These are phyloP conservation scores for Diaporthe citri DNA, from an alignment of 2,329 filamentous ascomycete genomes.

Conservation along the genomic window DNA sequence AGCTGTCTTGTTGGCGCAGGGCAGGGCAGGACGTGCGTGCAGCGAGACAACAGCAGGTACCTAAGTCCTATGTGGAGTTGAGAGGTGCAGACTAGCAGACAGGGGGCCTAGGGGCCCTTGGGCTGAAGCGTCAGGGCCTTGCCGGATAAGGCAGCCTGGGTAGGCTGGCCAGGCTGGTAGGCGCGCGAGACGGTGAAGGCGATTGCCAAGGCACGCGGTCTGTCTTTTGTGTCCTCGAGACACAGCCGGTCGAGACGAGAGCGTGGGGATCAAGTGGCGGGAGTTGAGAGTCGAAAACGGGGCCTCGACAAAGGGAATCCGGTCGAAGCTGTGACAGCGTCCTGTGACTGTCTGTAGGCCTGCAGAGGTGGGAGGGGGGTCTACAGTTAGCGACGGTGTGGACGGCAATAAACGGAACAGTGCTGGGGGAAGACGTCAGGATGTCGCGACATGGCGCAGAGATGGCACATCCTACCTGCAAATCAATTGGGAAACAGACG, in stretches of 20 bases:
- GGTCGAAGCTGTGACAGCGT: slow-evolving; percentile 30
- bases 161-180: neutral
- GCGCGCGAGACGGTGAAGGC: slow-evolving; percentile 1
- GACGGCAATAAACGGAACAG: slow-evolving; percentile 8
- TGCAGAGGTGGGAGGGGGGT: slow-evolving; percentile 1
- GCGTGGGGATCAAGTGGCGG: slow-evolving; percentile 3
- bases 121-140: slow-evolving; percentile 32
- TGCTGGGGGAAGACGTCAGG: slow-evolving; percentile 27
- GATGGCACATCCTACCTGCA: slow-evolving; percentile 28
- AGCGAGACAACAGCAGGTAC: slow-evolving; percentile 34
- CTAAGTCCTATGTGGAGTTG: slow-evolving; percentile 30
- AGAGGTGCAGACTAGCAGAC: slow-evolving; percentile 31
- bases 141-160: slow-evolving; percentile 32
- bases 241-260: slow-evolving; percentile 2
- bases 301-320: slow-evolving; percentile 26
- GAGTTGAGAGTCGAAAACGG: slow-evolving; percentile 30
- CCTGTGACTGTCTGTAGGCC: slow-evolving; percentile 26
- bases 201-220: slow-evolving; percentile 18
- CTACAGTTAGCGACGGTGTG: slow-evolving; percentile 12
- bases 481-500: slow-evolving; percentile 21
- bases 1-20: slow-evolving; percentile 26
- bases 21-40: slow-evolving; percentile 24
- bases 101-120: slow-evolving; percentile 35
- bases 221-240: slow-evolving; percentile 17
- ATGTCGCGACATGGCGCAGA: slow-evolving; percentile 31